These are phyloP conservation scores for Nephromyces sp. DNA, from an alignment of 169 alveolate genomes.

Conservation along the genomic window DNA sequence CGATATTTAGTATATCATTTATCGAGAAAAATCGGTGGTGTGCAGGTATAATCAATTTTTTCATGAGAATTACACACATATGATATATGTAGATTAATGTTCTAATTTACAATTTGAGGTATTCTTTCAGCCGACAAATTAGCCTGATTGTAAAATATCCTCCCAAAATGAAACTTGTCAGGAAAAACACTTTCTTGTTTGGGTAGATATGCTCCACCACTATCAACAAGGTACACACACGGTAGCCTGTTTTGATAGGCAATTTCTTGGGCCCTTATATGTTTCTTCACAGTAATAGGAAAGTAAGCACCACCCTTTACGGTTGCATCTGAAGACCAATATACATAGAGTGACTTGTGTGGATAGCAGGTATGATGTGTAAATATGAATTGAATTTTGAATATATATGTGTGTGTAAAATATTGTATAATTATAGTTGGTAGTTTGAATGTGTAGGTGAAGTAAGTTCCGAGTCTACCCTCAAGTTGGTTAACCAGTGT, in stretches of 20 bases:
- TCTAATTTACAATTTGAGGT: not conserved
- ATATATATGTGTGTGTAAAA: too few species aligned
- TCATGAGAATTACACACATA: not conserved
- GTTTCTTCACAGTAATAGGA: slow-evolving; percentile 76
- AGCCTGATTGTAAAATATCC: slow-evolving; percentile 72
- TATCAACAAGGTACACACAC: slow-evolving; percentile 72
- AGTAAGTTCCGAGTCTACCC: too few species aligned
- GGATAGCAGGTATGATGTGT: slow-evolving; percentile 47
- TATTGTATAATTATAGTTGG: not conserved
- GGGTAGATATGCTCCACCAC: slow-evolving; percentile 76
- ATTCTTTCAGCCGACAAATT: slow-evolving; percentile 38
- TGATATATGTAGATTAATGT: too few species aligned
- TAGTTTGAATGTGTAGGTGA: not conserved
- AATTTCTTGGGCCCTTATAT: slow-evolving; percentile 74
- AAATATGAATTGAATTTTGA: not conserved
- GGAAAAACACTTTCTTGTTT: slow-evolving; percentile 77
- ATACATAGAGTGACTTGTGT: slow-evolving; percentile 45
- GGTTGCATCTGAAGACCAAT: slow-evolving; percentile 59
- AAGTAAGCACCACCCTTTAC: slow-evolving; percentile 73
- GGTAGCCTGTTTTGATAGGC: slow-evolving; percentile 70
- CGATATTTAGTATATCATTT: not conserved
- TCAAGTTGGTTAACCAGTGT: too few species aligned
- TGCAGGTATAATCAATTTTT: not conserved
- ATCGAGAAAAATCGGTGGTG: too few species aligned
- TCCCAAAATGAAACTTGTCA: slow-evolving; percentile 68